Conservation (phyloP, 1,284 basidiomycete genomes). For the Trichosporon asahii region DNA sequence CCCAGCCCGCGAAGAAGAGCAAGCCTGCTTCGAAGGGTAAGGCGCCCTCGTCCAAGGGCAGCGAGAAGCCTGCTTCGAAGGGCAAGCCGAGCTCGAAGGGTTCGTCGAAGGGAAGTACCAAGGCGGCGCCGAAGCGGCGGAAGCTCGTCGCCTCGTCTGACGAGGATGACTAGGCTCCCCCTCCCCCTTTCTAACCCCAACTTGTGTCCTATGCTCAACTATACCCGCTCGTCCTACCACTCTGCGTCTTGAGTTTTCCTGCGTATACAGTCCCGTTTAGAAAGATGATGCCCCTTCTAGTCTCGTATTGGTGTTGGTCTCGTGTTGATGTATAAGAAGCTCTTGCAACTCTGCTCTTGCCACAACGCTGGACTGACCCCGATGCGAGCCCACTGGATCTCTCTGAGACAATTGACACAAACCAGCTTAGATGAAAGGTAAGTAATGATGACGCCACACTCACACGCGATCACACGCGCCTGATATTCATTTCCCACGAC, state of each 20-base stretch:
- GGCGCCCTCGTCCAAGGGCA: slow-evolving; percentile 8
- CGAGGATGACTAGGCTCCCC: slow-evolving; percentile 4
- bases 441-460: background rate
- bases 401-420: background rate
- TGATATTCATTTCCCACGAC: background rate
- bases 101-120: slow-evolving; percentile 15
- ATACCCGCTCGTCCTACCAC: background rate
- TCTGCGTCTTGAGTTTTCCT: background rate
- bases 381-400: background rate
- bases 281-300: background rate
- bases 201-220: too few relatives aligned
- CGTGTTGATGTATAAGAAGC: background rate
- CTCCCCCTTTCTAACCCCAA: too few relatives aligned
- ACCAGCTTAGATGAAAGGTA: background rate
- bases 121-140: slow-evolving; percentile 14
- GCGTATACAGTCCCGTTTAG: background rate
- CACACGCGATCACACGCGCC: background rate
- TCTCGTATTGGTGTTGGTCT: background rate
- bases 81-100: slow-evolving; percentile 9
- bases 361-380: too few relatives aligned
- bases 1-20: slow-evolving; percentile 8
- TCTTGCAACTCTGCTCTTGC: background rate
- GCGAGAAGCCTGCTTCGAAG: slow-evolving; percentile 14
- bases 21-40: slow-evolving; percentile 10
- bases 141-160: slow-evolving; percentile 10